A percentile compares a stretch with the other conserved stretches of the same genome.
Evolutionary conservation across 2,329 filamentous ascomycete species (phyloP).

Genomic region (Podosphaera fusca): DNA sequence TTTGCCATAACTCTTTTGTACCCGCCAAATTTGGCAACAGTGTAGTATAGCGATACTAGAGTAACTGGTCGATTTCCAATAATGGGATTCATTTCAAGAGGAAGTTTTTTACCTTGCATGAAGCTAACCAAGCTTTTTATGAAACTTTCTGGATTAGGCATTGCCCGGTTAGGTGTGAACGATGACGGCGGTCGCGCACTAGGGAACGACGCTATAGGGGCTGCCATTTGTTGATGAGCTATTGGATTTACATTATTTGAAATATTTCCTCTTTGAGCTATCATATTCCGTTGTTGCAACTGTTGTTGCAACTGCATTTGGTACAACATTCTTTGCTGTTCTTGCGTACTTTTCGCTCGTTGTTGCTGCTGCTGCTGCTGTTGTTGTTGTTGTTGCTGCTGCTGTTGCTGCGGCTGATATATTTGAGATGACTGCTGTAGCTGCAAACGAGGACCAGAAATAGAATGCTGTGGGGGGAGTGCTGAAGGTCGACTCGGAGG

Average conservation of each 20-base stretch:
- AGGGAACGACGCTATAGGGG: conserved; percentile 32
- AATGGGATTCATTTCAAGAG: conserved; percentile 50
- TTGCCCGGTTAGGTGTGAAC: conserved; percentile 17
- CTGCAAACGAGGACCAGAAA: conserved; percentile 23
- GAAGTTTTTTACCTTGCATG: conserved; percentile 50
- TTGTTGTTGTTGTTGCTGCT: conserved; percentile 18
- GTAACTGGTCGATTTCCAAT: conserved; percentile 54
- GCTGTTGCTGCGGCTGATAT: conserved; percentile 7
- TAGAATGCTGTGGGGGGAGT: conserved; percentile 32
- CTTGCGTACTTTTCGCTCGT: conserved; percentile 35
- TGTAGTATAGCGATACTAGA: conserved; percentile 54
- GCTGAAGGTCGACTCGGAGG: conserved; percentile 29
- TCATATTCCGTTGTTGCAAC: conserved; percentile 25
- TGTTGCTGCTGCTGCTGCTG: conserved; percentile 18
- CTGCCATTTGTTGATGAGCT: conserved; percentile 25
- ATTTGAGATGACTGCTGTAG: conserved; percentile 16
- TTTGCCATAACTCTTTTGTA: conserved; percentile 47
- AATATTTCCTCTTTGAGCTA: conserved; percentile 21
- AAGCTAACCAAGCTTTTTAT: conserved; percentile 56
- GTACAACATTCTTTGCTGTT: conserved; percentile 40
- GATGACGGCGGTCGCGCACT: conserved; percentile 29
- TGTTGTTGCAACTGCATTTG: conserved; percentile 69
- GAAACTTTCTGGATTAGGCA: conserved; percentile 39
- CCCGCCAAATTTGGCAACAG: conserved; percentile 54
- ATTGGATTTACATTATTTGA: conserved; percentile 16